phyloP scores from a whole-genome alignment of 306 rosid genomes.

The Leucaena leucocephala region DNA sequence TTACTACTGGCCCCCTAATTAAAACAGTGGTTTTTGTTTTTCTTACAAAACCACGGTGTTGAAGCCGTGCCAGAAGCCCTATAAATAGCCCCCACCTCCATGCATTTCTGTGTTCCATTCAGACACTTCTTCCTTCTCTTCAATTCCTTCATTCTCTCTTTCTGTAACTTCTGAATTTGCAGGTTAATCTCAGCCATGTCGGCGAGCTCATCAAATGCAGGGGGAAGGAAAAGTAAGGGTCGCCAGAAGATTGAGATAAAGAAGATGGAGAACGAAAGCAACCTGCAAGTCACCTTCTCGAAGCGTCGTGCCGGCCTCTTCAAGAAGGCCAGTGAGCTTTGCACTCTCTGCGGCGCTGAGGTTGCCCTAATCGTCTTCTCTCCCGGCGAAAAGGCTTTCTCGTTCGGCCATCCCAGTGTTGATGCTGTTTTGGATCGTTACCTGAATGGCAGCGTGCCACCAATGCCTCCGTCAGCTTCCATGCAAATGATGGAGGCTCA shows the following conservation, averaged over 20 bases:
- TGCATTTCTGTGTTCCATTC: neutral
- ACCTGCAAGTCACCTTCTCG: constrained; percentile 47
- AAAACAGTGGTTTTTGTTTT: neutral
- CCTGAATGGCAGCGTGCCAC: neutral
- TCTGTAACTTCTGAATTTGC: neutral
- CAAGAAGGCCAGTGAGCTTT: constrained; percentile 53
- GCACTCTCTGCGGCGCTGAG: constrained; percentile 40
- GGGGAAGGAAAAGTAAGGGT: constrained; percentile 20
- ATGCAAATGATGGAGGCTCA: constrained; percentile 37
- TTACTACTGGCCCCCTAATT: neutral
- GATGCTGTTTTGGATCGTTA: constrained; percentile 28
- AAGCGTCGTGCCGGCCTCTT: constrained; percentile 48
- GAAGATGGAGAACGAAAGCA: constrained; percentile 46
- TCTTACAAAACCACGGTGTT: neutral
- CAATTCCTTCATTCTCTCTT: neutral
- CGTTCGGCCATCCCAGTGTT: constrained; percentile 48
- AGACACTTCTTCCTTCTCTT: neutral
- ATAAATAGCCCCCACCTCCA: neutral
- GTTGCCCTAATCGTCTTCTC: constrained; percentile 45
- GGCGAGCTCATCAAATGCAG: neutral
- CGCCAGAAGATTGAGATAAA: constrained; percentile 46
- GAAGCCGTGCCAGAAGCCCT: neutral
- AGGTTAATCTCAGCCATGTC: neutral
- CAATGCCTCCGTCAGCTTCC: neutral
- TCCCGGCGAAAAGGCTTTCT: constrained; percentile 37